Evolutionary conservation across 176 grass and related monocot genomes (phyloP).

Genomic region (Musa acuminata): DNA sequence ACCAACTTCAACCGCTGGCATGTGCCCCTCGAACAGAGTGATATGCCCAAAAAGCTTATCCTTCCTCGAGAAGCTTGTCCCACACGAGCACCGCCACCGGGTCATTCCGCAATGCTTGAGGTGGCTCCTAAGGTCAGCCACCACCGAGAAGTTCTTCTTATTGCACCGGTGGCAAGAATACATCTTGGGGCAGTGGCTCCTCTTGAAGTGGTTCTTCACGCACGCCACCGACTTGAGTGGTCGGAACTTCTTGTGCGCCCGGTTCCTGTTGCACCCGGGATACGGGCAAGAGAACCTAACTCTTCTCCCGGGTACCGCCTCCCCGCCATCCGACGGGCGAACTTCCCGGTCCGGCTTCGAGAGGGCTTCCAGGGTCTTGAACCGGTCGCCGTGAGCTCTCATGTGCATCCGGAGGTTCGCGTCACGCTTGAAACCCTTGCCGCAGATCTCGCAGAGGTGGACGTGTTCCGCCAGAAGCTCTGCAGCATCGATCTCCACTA

Average conservation of each 20-base stretch:
- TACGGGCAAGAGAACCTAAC: slow-evolving; percentile 80
- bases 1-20: slow-evolving; percentile 32
- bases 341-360: slow-evolving; percentile 32
- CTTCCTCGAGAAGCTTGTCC: slow-evolving; percentile 95
- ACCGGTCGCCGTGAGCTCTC: slow-evolving; percentile 90
- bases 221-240: slow-evolving; percentile 82
- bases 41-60: slow-evolving; percentile 96
- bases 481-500: slow-evolving; percentile 69
- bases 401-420: slow-evolving; percentile 99
- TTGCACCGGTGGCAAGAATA: slow-evolving; percentile 66
- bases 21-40: slow-evolving; percentile 85
- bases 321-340: slow-evolving; percentile 21
- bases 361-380: slow-evolving; percentile 91
- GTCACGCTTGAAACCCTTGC: slow-evolving; percentile 96
- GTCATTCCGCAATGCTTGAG: slow-evolving; percentile 79
- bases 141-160: slow-evolving; percentile 89
- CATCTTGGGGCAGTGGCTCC: slow-evolving; percentile 94
- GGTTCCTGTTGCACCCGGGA: slow-evolving; percentile 76
- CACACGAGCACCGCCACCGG: slow-evolving; percentile 91
- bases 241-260: slow-evolving; percentile 68
- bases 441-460: slow-evolving; percentile 87
- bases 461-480: slow-evolving; percentile 87
- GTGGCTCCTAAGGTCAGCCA: slow-evolving; percentile 78
- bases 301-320: slow-evolving; percentile 25
- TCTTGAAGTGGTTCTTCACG: slow-evolving; percentile 85